Percentiles rank a stretch among this genome's conserved stretches.
Conservation (phyloP, 257 asterid genomes). For the Solanum pennellii region DNA sequence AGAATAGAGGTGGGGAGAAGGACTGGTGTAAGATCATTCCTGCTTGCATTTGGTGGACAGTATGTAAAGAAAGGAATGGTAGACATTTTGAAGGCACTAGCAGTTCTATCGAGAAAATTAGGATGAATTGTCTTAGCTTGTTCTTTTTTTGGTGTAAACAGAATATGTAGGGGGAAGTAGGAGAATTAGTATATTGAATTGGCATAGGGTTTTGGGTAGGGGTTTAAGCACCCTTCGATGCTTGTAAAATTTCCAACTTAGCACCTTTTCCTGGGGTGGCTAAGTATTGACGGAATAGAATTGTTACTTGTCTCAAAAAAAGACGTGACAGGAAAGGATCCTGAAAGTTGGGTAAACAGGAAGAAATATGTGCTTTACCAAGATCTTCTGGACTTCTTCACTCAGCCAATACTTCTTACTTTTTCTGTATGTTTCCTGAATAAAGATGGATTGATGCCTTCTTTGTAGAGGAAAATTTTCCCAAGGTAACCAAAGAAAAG, state of each 20-base stretch:
- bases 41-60: not conserved
- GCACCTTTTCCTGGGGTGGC: not conserved
- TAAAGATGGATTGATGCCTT: not conserved
- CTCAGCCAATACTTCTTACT: not conserved
- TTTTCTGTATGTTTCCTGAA: not conserved
- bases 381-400: not conserved
- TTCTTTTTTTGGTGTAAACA: not conserved
- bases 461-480: not conserved
- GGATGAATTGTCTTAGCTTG: not conserved
- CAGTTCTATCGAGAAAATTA: not conserved
- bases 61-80: not conserved
- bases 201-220: not conserved
- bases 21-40: not conserved
- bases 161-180: not conserved
- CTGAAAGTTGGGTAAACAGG: not conserved
- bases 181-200: not conserved
- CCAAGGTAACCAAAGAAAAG: slow-evolving; percentile 4
- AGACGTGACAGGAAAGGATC: not conserved
- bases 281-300: not conserved
- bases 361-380: not conserved
- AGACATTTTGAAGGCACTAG: not conserved
- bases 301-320: not conserved
- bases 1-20: not conserved
- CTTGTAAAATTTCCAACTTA: not conserved
- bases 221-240: not conserved